These are phyloP conservation scores for Grosmannia penicillata DNA, from an alignment of 2,329 filamentous ascomycete genomes.

Conservation along the genomic window DNA sequence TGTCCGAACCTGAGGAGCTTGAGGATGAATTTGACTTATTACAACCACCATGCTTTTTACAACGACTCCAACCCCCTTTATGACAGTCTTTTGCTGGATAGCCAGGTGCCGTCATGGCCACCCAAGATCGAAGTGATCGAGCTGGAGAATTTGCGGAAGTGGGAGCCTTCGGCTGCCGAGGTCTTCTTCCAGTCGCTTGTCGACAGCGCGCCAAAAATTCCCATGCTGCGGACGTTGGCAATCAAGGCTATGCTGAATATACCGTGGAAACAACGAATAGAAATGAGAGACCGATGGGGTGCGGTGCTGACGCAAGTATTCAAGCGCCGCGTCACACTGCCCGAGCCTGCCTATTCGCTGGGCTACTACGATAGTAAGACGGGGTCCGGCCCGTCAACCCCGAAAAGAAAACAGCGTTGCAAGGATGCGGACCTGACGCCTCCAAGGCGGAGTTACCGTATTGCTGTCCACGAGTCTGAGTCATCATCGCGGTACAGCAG, in stretches of 20 bases:
- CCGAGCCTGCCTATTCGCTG: slow-evolving; percentile 11
- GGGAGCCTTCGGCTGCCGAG: slow-evolving; percentile 53
- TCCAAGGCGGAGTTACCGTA: slow-evolving; percentile 20
- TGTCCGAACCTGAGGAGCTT: slow-evolving; percentile 61
- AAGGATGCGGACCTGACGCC: background rate
- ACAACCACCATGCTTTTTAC: slow-evolving; percentile 50
- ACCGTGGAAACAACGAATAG: slow-evolving; percentile 68
- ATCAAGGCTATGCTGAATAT: slow-evolving; percentile 67
- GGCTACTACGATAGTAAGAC: slow-evolving; percentile 5
- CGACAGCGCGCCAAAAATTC: slow-evolving; percentile 51
- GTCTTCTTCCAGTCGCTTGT: slow-evolving; percentile 69
- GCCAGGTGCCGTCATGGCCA: slow-evolving; percentile 68
- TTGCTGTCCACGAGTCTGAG: slow-evolving; percentile 15
- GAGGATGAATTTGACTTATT: slow-evolving; percentile 67
- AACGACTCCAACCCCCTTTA: slow-evolving; percentile 65
- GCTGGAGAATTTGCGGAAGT: slow-evolving; percentile 63
- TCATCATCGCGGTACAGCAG: slow-evolving; percentile 17
- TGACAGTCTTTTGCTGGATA: slow-evolving; percentile 45
- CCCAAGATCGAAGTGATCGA: slow-evolving; percentile 54
- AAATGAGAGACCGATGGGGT: slow-evolving; percentile 67
- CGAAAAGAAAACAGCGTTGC: background rate
- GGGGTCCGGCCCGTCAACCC: background rate
- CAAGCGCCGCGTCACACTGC: slow-evolving; percentile 23
- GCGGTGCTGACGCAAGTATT: slow-evolving; percentile 55
- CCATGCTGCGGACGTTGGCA: slow-evolving; percentile 51